Evolutionary conservation across 768 basidiomycete species (phyloP).

Genomic region (Dacryopinax spathularia): DNA sequence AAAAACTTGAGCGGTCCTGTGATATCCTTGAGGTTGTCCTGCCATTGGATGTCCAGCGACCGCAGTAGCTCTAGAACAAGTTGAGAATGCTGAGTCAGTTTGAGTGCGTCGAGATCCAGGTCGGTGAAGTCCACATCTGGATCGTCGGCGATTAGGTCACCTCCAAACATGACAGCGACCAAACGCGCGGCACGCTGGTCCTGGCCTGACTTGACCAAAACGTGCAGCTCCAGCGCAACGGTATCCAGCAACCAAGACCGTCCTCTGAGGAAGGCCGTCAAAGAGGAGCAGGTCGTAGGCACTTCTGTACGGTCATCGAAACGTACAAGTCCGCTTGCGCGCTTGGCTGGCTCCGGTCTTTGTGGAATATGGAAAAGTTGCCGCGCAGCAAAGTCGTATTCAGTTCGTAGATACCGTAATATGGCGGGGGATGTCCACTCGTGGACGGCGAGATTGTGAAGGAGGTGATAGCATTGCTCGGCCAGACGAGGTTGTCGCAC

Average conservation of each 20-base stretch:
- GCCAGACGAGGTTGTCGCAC: slow-evolving; percentile 53
- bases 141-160: slow-evolving; percentile 29
- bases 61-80: slow-evolving; percentile 68
- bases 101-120: slow-evolving; percentile 35
- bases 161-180: slow-evolving; percentile 65
- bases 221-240: slow-evolving; percentile 75
- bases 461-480: slow-evolving; percentile 67
- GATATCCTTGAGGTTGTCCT: slow-evolving; percentile 51
- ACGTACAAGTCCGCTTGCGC: slow-evolving; percentile 38
- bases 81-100: slow-evolving; percentile 37
- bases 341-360: background rate
- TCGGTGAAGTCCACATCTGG: slow-evolving; percentile 30
- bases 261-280: slow-evolving; percentile 64
- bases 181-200: slow-evolving; percentile 58
- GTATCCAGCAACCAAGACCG: slow-evolving; percentile 77
- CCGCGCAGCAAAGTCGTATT: slow-evolving; percentile 77
- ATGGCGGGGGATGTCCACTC: slow-evolving; percentile 64
- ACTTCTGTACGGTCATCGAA: slow-evolving; percentile 61
- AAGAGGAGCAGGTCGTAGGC: slow-evolving; percentile 47
- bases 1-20: slow-evolving; percentile 36
- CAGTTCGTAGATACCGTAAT: slow-evolving; percentile 72
- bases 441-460: slow-evolving; percentile 81
- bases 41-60: slow-evolving; percentile 79
- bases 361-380: slow-evolving; percentile 63
- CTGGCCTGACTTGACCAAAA: slow-evolving; percentile 65